Evolutionary conservation across 495 filamentous ascomycete species (phyloP), one percentile per base, ranked within the genome.

Genomic region (Aspergillus steynii): DNA sequence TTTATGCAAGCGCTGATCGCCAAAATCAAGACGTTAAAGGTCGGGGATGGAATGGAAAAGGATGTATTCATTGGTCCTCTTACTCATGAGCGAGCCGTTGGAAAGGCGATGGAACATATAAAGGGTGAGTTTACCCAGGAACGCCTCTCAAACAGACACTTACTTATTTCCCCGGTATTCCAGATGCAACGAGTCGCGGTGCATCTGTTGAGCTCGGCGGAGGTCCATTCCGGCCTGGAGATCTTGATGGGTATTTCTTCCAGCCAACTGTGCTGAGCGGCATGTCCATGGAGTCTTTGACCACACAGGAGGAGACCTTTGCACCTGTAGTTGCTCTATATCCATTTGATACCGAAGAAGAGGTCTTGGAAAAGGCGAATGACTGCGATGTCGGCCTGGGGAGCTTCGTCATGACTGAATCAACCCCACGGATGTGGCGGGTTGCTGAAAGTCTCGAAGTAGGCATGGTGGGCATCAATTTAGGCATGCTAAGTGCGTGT

Each of bases 181-280:
- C 20, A 20, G 20, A 20, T 20, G 20, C 20, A 20, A 20, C 20
- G 20, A 20, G 20, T 20, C 20, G 20, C 20, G 20, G 20, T 20
- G 20, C 20, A 20, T 20, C 20, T 20, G 20, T 20, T 20, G 20
- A 20, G 20, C 20, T 20, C 20, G 20, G 20, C 20, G 20, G 20
- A 20, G 20, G 20, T 20, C 20, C 20, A 20, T 20, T 20, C 20
- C 20, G 20, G 20, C 20, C 15, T 20, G 32, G 12, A 12, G 28
- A 47, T 15, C 50, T 54, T 4, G 56, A 26, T 5, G 56, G 56
- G 6, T 53, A 67, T 42, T 92, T 90, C 76, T 89, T 83, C 69
- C 77, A 86, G 68, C 86, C 86, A 20, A 92, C 90, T 0, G 84
- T 93, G 37, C 78, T 93, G 29, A 82, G 80, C 0, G 84, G 78